Conservation (phyloP, 352 stramenopile species). For the Globisporangium parvum region DNA sequence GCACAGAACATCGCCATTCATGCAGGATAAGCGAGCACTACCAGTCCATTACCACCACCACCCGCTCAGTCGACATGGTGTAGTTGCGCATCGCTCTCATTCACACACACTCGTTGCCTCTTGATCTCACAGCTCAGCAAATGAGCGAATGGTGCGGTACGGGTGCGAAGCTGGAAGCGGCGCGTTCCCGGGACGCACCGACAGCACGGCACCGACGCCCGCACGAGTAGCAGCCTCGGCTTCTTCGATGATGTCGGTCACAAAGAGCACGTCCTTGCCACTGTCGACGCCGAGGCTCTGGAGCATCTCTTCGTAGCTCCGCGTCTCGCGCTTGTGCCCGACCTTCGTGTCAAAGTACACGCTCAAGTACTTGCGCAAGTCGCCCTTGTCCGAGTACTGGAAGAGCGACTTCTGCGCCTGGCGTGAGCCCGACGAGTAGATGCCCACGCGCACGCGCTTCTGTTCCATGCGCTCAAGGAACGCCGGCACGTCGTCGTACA, state of each 20-base stretch:
- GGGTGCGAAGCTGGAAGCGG: conserved; percentile 48
- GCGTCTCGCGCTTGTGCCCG: conserved; percentile 68
- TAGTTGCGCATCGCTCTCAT: neutral
- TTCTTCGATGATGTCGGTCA: conserved; percentile 87
- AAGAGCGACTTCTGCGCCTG: conserved; percentile 86
- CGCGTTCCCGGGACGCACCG: conserved; percentile 83
- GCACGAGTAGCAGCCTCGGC: conserved; percentile 67
- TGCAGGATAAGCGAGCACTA: too few species aligned
- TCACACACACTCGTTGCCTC: too few species aligned
- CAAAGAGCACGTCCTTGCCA: conserved; percentile 78
- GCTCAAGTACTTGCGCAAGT: conserved; percentile 63
- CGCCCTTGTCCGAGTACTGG: conserved; percentile 75
- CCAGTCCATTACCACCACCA: too few species aligned
- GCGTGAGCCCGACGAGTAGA: conserved; percentile 92
- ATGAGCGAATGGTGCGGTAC: conserved; percentile 55
- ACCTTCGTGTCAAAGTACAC: conserved; percentile 86
- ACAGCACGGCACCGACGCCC: conserved; percentile 64
- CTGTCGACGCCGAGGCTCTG: conserved; percentile 75
- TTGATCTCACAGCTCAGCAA: conserved; percentile 43
- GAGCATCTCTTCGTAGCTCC: conserved; percentile 79
- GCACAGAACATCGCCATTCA: too few species aligned
- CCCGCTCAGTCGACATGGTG: too few species aligned
- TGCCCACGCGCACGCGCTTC: conserved; percentile 77
- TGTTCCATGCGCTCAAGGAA: conserved; percentile 79
- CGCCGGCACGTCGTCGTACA: conserved; percentile 89